A percentile compares a stretch with the other conserved stretches of the same genome.
Conservation (phyloP, 2,329 filamentous ascomycete genomes). For the Cordyceps cicadae region DNA sequence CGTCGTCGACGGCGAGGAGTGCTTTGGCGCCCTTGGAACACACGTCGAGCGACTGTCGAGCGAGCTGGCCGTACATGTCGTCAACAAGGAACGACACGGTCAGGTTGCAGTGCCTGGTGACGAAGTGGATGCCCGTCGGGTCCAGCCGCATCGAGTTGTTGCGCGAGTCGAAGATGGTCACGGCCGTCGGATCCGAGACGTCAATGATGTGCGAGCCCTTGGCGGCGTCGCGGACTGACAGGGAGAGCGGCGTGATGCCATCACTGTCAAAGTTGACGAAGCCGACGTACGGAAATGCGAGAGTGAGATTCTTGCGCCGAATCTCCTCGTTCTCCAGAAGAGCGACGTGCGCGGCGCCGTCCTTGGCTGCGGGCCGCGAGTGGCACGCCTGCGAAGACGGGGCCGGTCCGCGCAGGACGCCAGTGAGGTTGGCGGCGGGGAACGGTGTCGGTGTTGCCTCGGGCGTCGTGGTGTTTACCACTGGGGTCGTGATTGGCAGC, state of each 20-base stretch:
- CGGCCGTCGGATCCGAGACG: slow-evolving; percentile 24
- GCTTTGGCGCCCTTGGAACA: slow-evolving; percentile 18
- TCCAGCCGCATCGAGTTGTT: slow-evolving; percentile 28
- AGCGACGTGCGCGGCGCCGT: slow-evolving; percentile 19
- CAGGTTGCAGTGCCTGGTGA: slow-evolving; percentile 25
- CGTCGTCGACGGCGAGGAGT: background rate
- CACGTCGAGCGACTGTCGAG: slow-evolving; percentile 21
- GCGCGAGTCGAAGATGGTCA: slow-evolving; percentile 24
- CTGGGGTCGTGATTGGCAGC: background rate
- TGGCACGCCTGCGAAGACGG: slow-evolving; percentile 20
- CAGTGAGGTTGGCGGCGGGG: slow-evolving; percentile 5
- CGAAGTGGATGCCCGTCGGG: slow-evolving; percentile 26
- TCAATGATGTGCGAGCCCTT: slow-evolving; percentile 25
- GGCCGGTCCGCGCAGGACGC: slow-evolving; percentile 2
- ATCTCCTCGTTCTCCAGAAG: slow-evolving; percentile 25
- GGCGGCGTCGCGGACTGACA: slow-evolving; percentile 24
- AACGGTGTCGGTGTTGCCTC: background rate
- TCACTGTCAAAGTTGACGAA: slow-evolving; percentile 26
- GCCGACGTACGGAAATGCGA: slow-evolving; percentile 30
- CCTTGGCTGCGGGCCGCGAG: slow-evolving; percentile 18
- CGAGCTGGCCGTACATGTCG: slow-evolving; percentile 27
- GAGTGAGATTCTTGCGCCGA: slow-evolving; percentile 22
- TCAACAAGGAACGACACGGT: slow-evolving; percentile 25
- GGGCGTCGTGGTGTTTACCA: background rate
- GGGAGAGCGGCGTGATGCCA: slow-evolving; percentile 24